Evolutionary conservation across 2,329 filamentous ascomycete species (phyloP).

Genomic region (Sphaerostilbella broomeana): DNA sequence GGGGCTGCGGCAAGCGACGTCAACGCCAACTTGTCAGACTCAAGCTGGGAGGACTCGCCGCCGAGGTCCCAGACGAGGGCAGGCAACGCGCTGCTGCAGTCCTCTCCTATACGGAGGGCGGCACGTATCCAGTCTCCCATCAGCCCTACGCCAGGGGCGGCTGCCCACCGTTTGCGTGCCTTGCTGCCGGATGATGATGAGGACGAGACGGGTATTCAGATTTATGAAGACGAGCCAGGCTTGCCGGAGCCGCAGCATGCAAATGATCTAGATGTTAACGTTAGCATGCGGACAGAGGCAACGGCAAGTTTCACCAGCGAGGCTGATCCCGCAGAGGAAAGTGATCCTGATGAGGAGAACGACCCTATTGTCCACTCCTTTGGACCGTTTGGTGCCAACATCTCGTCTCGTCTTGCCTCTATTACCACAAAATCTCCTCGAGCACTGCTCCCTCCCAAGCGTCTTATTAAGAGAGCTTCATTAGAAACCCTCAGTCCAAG

Average conservation of each 20-base stretch:
- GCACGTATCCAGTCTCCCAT: conserved; percentile 65
- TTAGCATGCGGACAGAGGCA: conserved; percentile 45
- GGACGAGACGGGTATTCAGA: conserved; percentile 52
- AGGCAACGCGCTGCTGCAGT: conserved; percentile 42
- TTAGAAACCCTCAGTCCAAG: conserved; percentile 17
- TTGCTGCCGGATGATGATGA: conserved; percentile 34
- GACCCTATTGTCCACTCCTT: conserved; percentile 91
- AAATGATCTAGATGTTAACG: conserved; percentile 22
- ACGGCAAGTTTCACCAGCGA: conserved; percentile 53
- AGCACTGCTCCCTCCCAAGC: conserved; percentile 23
- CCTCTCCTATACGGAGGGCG: conserved; percentile 52
- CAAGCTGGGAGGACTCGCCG: conserved; percentile 63
- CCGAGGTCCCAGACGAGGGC: conserved; percentile 28
- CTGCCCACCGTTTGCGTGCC: conserved; percentile 39
- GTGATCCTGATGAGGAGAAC: conserved; percentile 74
- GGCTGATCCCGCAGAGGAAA: conserved; percentile 48
- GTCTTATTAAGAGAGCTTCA: conserved; percentile 17
- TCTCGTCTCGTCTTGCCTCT: conserved; percentile 74
- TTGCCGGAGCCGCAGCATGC: conserved; percentile 29
- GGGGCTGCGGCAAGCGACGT: conserved; percentile 30
- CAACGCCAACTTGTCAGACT: conserved; percentile 52
- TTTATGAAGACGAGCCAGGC: conserved; percentile 60
- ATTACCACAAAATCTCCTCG: conserved; percentile 65
- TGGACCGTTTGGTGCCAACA: conserved; percentile 79
- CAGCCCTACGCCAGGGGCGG: conserved; percentile 50